These are phyloP conservation scores for Leishmania gerbilli DNA, from an alignment of 208 protist genomes.

Conservation along the genomic window DNA sequence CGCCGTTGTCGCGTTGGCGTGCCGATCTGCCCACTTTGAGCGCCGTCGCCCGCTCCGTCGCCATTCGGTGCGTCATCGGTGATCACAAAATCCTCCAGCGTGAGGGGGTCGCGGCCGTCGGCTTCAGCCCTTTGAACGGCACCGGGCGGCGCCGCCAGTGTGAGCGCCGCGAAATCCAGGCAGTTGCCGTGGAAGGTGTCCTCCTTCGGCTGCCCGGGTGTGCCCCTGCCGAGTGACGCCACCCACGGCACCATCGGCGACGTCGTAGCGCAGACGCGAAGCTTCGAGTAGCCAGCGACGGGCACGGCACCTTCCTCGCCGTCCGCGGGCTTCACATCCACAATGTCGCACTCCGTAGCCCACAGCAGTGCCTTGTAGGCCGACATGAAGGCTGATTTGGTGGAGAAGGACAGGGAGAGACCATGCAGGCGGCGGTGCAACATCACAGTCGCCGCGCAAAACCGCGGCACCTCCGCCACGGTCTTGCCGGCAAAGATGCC, in stretches of 20 bases:
- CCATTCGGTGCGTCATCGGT: constrained; percentile 17
- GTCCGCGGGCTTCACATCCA: constrained; percentile 31
- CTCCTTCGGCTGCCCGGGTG: constrained; percentile 15
- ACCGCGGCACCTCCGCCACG: constrained; percentile 67
- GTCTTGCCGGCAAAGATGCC: constrained; percentile 42
- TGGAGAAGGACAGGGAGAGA: constrained; percentile 73
- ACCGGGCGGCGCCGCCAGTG: constrained; percentile 32
- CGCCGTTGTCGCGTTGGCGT: constrained; percentile 23
- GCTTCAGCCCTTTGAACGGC: constrained; percentile 18
- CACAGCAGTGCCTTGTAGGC: constrained; percentile 85
- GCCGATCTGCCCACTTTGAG: constrained; percentile 16
- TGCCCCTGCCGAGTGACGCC: constrained; percentile 33
- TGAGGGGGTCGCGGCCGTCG: constrained; percentile 41
- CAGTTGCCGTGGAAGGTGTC: constrained; percentile 55
- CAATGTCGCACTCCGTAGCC: constrained; percentile 84
- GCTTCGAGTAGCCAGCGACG: constrained; percentile 34
- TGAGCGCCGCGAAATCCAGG: constrained; percentile 59
- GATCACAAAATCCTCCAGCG: constrained; percentile 74
- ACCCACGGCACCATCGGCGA: constrained; percentile 66
- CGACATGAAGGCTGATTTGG: constrained; percentile 70
- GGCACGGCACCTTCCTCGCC: constrained; percentile 19
- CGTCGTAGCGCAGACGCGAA: constrained; percentile 60
- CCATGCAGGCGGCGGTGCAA: constrained; percentile 59
- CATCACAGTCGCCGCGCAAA: constrained; percentile 51
- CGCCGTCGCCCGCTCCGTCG: constrained; percentile 18